A percentile compares a stretch with the other conserved stretches of the same genome.
These are phyloP conservation scores for Paratrimastix pyriformis DNA, from an alignment of 78 protist species.

Conservation along the genomic window DNA sequence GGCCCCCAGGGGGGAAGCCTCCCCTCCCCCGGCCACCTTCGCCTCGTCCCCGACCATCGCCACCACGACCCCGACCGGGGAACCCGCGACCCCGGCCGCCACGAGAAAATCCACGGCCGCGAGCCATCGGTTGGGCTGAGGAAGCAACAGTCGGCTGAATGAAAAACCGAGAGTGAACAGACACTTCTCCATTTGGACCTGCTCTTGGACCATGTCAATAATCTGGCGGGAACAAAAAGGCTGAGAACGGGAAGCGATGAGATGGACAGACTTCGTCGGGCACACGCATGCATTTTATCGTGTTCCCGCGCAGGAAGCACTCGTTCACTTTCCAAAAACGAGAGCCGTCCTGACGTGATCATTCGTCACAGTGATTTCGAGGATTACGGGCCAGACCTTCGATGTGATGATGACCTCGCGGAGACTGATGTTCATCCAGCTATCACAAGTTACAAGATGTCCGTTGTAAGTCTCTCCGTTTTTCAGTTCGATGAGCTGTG, in stretches of 20 bases:
- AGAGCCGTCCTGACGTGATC: slow-evolving; percentile 54
- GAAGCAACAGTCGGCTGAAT: too few species aligned
- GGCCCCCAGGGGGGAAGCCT: too few species aligned
- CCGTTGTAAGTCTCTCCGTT: slow-evolving; percentile 91
- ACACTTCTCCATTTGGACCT: too few species aligned
- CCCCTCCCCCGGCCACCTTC: too few species aligned
- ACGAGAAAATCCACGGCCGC: too few species aligned
- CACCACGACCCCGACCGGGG: too few species aligned
- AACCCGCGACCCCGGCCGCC: too few species aligned
- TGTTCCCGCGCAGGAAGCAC: slow-evolving; percentile 78
- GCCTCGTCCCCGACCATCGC: too few species aligned
- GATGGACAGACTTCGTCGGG: slow-evolving; percentile 59
- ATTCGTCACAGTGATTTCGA: not conserved
- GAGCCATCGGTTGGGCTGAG: too few species aligned
- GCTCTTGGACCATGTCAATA: too few species aligned
- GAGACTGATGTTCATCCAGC: slow-evolving; percentile 76
- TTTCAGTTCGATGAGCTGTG: slow-evolving; percentile 75
- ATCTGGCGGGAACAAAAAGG: not conserved
- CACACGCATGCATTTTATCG: slow-evolving; percentile 69
- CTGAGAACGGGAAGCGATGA: not conserved
- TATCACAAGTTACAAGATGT: slow-evolving; percentile 64
- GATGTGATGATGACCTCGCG: slow-evolving; percentile 69
- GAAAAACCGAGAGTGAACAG: too few species aligned
- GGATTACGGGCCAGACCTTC: slow-evolving; percentile 9
- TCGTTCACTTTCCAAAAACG: slow-evolving; percentile 70